phyloP scores from a whole-genome alignment of 306 rosid species.

The Benincasa hispida region DNA sequence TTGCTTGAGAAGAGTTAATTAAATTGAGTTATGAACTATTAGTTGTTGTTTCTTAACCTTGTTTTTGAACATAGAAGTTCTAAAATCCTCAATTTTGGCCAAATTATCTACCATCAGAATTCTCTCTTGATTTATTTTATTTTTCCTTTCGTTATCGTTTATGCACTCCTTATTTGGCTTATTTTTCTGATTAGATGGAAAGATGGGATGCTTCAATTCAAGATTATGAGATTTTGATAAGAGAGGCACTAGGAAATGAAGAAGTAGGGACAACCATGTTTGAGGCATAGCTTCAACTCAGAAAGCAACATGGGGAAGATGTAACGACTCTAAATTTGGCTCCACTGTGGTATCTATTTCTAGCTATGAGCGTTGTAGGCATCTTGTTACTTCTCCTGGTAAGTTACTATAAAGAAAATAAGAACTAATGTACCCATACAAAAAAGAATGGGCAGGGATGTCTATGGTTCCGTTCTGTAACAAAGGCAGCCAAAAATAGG shows the following conservation, averaged over 20 bases:
- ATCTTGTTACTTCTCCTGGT: slow-evolving; percentile 82
- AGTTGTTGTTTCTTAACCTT: no score
- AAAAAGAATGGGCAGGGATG: slow-evolving; percentile 42
- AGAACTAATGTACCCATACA: not conserved
- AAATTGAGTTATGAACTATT: no score
- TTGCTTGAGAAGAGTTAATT: no score
- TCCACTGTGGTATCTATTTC: slow-evolving; percentile 58
- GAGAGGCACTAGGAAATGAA: slow-evolving; percentile 81
- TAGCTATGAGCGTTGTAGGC: slow-evolving; percentile 72
- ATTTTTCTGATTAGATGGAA: slow-evolving; percentile 45
- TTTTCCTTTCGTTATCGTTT: no score
- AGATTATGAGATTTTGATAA: slow-evolving; percentile 68
- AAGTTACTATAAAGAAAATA: not conserved
- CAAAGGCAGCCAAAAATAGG: slow-evolving; percentile 46
- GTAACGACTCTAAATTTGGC: slow-evolving; percentile 62
- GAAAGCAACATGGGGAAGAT: slow-evolving; percentile 59
- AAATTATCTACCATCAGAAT: no score
- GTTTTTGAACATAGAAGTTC: no score
- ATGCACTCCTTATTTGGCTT: no score
- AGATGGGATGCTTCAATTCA: slow-evolving; percentile 83
- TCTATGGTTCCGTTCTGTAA: slow-evolving; percentile 76
- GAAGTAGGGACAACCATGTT: slow-evolving; percentile 81
- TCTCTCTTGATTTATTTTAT: no score
- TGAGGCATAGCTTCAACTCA: slow-evolving; percentile 64
- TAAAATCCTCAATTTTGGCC: no score